These are phyloP conservation scores for Penicillium sp. DNA, from an alignment of 2,329 filamentous ascomycete species.

Conservation along the genomic window DNA sequence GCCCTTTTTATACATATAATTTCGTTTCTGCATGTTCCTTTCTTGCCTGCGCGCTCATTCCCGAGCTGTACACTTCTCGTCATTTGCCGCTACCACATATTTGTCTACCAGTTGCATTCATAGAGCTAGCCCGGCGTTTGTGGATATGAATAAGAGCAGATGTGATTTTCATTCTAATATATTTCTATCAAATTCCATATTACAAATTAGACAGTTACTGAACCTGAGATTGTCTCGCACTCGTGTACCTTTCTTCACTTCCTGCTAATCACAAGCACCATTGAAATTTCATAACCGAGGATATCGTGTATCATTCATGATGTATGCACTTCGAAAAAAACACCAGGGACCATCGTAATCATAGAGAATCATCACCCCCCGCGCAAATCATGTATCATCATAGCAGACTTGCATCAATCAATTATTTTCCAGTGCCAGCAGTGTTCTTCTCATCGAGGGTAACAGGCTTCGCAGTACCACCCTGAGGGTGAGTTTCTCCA, in stretches of 20 bases:
- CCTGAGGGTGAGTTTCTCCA: conserved; percentile 19
- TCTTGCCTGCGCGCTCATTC: background rate
- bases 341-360: background rate
- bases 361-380: background rate
- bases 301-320: background rate
- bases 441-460: conserved; percentile 33
- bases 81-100: conserved; percentile 16
- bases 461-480: conserved; percentile 37
- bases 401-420: background rate
- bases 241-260: background rate
- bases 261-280: background rate
- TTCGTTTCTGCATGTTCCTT: conserved; percentile 1
- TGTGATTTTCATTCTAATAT: background rate
- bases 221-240: background rate
- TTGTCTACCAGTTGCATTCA: conserved; percentile 15
- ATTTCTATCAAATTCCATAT: too few species aligned
- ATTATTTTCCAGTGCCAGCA: background rate
- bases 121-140: conserved; percentile 21
- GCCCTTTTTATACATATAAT: conserved; percentile 14
- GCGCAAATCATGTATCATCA: background rate
- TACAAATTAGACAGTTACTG: background rate
- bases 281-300: background rate
- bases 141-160: conserved; percentile 6
- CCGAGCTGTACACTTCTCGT: conserved; percentile 14
- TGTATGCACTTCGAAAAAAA: background rate